A percentile compares a stretch with the other conserved stretches of the same genome.
Evolutionary conservation across 2,329 filamentous ascomycete species (phyloP).

Genomic region (Aureobasidium sp.): DNA sequence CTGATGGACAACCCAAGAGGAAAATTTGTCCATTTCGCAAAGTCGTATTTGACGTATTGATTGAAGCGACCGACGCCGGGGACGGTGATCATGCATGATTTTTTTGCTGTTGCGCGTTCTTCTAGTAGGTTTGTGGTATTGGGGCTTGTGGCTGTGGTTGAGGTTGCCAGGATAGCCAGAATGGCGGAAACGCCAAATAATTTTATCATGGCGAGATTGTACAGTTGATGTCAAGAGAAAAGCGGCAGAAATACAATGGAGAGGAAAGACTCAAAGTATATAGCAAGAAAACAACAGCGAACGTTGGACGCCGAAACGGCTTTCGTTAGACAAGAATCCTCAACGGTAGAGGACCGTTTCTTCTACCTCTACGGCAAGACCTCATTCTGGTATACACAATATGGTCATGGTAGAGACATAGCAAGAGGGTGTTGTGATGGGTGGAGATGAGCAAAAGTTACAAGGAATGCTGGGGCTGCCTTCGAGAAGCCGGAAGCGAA

Average conservation of each 20-base stretch:
- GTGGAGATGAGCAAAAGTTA: not conserved
- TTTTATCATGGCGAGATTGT: not conserved
- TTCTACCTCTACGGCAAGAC: not conserved
- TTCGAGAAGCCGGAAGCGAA: not conserved
- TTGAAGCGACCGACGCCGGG: conserved; percentile 5
- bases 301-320: conserved; percentile 3
- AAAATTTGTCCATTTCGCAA: not conserved
- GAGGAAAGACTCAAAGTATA: not conserved
- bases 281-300: not conserved
- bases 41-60: conserved; percentile 10
- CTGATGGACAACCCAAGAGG: not conserved
- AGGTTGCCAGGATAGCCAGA: not conserved
- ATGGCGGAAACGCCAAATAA: not conserved
- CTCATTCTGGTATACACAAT: conserved; percentile 1
- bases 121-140: not conserved
- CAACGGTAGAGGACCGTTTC: conserved; percentile 4
- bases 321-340: conserved; percentile 4
- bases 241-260: not conserved
- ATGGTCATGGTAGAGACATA: not conserved
- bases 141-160: not conserved
- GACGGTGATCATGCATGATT: not conserved
- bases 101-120: not conserved
- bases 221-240: not conserved
- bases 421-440: not conserved
- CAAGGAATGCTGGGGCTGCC: not conserved